Evolutionary conservation across 1,139 yeast species (phyloP).

Genomic region (Candida tropicalis): DNA sequence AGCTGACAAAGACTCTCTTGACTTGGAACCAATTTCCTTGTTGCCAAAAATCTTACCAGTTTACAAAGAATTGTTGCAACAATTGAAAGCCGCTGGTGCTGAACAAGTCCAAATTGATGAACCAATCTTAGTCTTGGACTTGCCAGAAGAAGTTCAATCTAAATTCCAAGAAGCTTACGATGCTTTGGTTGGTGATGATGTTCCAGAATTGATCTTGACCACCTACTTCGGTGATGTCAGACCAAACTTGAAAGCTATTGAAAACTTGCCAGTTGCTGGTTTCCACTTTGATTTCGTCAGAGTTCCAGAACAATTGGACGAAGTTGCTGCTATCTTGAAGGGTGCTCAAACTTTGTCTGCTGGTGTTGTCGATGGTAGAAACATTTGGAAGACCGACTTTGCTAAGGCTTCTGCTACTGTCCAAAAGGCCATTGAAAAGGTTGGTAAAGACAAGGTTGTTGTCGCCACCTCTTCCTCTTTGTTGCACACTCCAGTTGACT

Average conservation of each 20-base stretch:
- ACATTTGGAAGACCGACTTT: slow-evolving; percentile 98
- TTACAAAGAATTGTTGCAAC: slow-evolving; percentile 82
- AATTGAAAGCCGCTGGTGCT: slow-evolving; percentile 95
- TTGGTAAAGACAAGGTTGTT: slow-evolving; percentile 86
- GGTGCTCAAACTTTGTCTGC: slow-evolving; percentile 81
- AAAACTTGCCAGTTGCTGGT: slow-evolving; percentile 90
- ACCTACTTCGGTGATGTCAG: slow-evolving; percentile 98
- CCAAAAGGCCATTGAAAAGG: slow-evolving; percentile 76
- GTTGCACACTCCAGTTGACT: slow-evolving; percentile 98
- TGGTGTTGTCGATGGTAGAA: slow-evolving; percentile 98
- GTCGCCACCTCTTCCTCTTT: slow-evolving; percentile 96
- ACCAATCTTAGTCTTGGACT: slow-evolving; percentile 93
- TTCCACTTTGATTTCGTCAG: slow-evolving; percentile 97
- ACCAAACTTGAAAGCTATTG: slow-evolving; percentile 90
- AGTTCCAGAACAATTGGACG: slow-evolving; percentile 94
- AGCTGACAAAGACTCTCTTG: slow-evolving; percentile 97
- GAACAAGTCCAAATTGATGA: slow-evolving; percentile 94
- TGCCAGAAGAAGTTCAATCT: slow-evolving; percentile 79
- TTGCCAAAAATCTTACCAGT: slow-evolving; percentile 90
- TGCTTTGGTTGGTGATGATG: slow-evolving; percentile 61
- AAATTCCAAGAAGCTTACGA: slow-evolving; percentile 89
- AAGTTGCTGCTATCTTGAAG: slow-evolving; percentile 64
- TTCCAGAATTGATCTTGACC: slow-evolving; percentile 81
- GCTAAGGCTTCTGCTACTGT: slow-evolving; percentile 82
- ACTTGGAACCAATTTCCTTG: slow-evolving; percentile 88